Evolutionary conservation across 257 asterid genomes (phyloP).

Genomic region (Plantago major): DNA sequence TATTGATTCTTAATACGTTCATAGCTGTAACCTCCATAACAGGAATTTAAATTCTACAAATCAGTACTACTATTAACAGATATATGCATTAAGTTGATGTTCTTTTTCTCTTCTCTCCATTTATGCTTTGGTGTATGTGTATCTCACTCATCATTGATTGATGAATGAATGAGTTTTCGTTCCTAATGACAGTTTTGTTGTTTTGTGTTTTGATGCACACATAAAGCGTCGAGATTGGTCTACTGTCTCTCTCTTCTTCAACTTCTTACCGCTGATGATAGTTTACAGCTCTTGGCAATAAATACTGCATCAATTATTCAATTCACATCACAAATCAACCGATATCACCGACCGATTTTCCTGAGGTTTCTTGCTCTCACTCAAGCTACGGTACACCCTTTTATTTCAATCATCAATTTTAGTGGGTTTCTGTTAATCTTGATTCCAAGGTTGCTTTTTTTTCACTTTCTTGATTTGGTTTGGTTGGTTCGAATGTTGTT

Average conservation of each 20-base stretch:
- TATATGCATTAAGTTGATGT: no score
- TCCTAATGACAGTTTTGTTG: no score
- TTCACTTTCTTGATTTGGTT: background rate
- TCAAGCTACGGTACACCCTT: slow-evolving; percentile 12
- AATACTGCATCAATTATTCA: background rate
- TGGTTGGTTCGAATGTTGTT: background rate
- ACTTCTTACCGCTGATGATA: slow-evolving; percentile 14
- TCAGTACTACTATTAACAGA: no score
- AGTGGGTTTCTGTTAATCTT: background rate
- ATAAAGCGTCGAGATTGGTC: slow-evolving; percentile 20
- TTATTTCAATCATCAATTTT: background rate
- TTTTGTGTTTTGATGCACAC: background rate
- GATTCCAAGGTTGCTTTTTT: slow-evolving; percentile 11
- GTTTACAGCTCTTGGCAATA: slow-evolving; percentile 24
- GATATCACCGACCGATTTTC: background rate
- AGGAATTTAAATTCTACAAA: slow-evolving; percentile 21
- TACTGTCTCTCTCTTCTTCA: slow-evolving; percentile 23
- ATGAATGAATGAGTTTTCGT: no score
- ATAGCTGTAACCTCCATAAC: slow-evolving; percentile 5
- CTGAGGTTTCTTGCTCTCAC: slow-evolving; percentile 16
- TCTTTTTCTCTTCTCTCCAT: background rate
- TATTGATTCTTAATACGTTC: slow-evolving; percentile 24
- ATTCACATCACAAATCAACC: no score
- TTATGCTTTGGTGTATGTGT: background rate
- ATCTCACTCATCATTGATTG: slow-evolving; percentile 4